These are phyloP conservation scores for Porcisia hertigi DNA, from an alignment of 208 protist species.

Conservation along the genomic window DNA sequence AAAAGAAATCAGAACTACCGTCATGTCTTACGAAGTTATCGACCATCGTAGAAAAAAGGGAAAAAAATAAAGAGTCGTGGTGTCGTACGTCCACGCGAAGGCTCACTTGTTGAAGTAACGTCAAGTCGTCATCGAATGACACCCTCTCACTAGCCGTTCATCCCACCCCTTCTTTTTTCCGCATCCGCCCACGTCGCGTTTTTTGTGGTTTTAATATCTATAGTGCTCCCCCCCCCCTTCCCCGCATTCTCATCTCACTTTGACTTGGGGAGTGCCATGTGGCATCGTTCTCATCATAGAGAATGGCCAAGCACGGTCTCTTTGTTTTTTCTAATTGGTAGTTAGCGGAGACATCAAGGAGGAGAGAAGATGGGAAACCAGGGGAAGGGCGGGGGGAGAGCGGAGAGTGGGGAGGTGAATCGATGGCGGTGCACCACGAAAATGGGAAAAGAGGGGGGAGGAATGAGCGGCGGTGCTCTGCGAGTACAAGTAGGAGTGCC, in stretches of 20 bases:
- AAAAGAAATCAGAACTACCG: constrained; percentile 11
- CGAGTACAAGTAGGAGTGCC: constrained; percentile 9
- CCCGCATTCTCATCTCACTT: background rate
- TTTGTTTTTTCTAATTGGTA: too few relatives aligned
- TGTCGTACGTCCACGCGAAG: constrained; percentile 22
- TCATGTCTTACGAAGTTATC: constrained; percentile 7
- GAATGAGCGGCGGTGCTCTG: background rate
- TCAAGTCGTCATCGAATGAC: constrained; percentile 8
- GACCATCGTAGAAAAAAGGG: constrained; percentile 5
- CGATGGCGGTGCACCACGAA: background rate
- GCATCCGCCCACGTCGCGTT: background rate
- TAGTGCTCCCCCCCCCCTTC: background rate
- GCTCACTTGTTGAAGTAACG: constrained; percentile 10
- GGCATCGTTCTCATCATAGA: background rate
- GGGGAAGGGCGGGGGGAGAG: background rate
- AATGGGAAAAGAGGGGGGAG: background rate
- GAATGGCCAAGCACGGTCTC: background rate
- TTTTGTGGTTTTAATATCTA: background rate
- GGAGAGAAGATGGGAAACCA: background rate
- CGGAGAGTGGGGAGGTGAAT: background rate
- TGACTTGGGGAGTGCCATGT: too few relatives aligned
- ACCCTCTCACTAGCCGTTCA: constrained; percentile 4
- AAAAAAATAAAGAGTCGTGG: constrained; percentile 19
- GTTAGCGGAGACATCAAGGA: too few relatives aligned
- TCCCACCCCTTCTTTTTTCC: background rate